Percentiles rank a stretch among this genome's conserved stretches.
These are phyloP conservation scores for Amoebophrya sp. DNA, from an alignment of 169 alveolate genomes.

Conservation along the genomic window DNA sequence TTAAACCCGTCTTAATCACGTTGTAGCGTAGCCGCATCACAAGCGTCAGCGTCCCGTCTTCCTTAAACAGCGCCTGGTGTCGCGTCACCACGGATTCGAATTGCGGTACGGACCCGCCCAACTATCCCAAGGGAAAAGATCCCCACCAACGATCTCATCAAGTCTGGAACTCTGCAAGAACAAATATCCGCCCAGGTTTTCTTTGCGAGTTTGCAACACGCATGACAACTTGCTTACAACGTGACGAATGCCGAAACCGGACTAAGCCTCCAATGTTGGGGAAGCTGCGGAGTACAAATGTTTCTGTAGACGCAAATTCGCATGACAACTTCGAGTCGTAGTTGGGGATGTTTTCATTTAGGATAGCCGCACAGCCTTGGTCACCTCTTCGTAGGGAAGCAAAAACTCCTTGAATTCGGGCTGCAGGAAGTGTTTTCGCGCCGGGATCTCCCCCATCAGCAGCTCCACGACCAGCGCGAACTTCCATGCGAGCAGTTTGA, in stretches of 20 bases:
- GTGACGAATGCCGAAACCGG: too few species aligned
- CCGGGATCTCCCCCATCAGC: conserved; percentile 91
- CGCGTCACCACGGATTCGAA: conserved; percentile 66
- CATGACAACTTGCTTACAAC: too few species aligned
- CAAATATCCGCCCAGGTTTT: too few species aligned
- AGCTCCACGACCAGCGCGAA: conserved; percentile 79
- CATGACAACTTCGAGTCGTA: too few species aligned
- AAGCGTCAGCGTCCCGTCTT: conserved; percentile 73
- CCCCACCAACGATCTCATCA: too few species aligned
- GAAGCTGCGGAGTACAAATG: too few species aligned
- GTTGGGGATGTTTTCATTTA: too few species aligned
- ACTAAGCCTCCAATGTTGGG: too few species aligned
- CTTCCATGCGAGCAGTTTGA: conserved; percentile 59
- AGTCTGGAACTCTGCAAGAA: too few species aligned
- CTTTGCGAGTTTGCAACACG: too few species aligned
- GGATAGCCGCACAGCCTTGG: conserved; percentile 74
- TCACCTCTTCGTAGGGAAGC: conserved; percentile 74
- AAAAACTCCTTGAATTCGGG: conserved; percentile 66
- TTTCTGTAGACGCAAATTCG: too few species aligned
- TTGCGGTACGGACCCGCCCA: conserved; percentile 76
- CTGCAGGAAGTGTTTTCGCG: conserved; percentile 70
- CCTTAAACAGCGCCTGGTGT: conserved; percentile 59
- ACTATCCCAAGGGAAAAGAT: too few species aligned
- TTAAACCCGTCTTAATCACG: conserved; percentile 84
- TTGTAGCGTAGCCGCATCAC: conserved; percentile 72